A percentile compares a stretch with the other conserved stretches of the same genome.
Evolutionary conservation across 1,284 basidiomycete species (phyloP).

Genomic region (Singerocomus rubriflavus): DNA sequence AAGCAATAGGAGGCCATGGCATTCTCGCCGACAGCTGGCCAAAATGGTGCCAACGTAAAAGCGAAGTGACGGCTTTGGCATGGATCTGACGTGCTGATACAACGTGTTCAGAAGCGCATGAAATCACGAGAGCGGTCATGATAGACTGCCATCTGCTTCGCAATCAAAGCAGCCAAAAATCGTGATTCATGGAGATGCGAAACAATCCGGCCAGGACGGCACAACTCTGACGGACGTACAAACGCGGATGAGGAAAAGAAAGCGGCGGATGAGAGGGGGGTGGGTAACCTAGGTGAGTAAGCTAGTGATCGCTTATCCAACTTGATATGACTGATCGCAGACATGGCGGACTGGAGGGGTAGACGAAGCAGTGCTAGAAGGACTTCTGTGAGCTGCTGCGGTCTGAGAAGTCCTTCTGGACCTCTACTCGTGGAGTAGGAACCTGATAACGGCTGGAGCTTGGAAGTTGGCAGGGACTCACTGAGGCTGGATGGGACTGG

Average conservation of each 20-base stretch:
- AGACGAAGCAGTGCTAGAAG: conserved; percentile 23
- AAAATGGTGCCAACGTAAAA: conserved; percentile 33
- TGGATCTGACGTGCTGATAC: conserved; percentile 36
- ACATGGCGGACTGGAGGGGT: conserved; percentile 15
- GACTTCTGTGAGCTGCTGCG: conserved; percentile 23
- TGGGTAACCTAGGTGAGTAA: conserved; percentile 23
- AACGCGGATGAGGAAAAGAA: conserved; percentile 5
- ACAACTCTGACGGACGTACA: conserved; percentile 10
- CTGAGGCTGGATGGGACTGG: conserved; percentile 5
- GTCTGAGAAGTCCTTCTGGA: conserved; percentile 25
- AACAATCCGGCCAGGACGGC: conserved; percentile 20
- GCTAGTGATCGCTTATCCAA: conserved; percentile 16
- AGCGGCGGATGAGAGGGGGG: conserved; percentile 13
- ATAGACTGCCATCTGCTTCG: conserved; percentile 34
- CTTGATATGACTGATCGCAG: conserved; percentile 23
- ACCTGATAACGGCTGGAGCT: conserved; percentile 18
- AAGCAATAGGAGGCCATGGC: conserved; percentile 33
- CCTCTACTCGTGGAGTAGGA: conserved; percentile 21
- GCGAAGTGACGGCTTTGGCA: conserved; percentile 31
- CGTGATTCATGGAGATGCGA: conserved; percentile 18
- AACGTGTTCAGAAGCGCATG: conserved; percentile 38
- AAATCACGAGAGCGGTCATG: conserved; percentile 34
- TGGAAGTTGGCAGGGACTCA: conserved; percentile 8
- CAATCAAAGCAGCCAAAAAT: conserved; percentile 26
- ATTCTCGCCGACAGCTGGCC: conserved; percentile 25